These are phyloP conservation scores for Sarcomyxa edulis DNA, from an alignment of 768 basidiomycete species.

Conservation along the genomic window DNA sequence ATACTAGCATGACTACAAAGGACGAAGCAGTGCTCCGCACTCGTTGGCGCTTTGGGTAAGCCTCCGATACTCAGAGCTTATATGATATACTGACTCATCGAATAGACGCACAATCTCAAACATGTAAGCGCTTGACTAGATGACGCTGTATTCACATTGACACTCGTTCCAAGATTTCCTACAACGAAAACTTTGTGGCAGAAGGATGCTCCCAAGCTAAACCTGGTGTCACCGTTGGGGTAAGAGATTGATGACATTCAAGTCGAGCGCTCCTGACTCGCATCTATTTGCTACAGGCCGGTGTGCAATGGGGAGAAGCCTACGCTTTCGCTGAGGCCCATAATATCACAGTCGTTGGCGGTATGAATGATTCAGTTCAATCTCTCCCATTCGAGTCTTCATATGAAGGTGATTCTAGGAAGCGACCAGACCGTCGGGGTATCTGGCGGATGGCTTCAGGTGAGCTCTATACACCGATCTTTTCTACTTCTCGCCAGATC, in stretches of 20 bases:
- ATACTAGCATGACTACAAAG: constrained; percentile 42
- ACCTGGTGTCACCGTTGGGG: constrained; percentile 31
- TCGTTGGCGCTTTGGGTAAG: constrained; percentile 42
- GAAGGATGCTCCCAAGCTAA: constrained; percentile 25
- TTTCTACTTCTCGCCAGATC: background rate
- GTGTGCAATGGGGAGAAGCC: constrained; percentile 38
- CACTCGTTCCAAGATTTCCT: constrained; percentile 22
- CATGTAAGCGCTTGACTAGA: constrained; percentile 16
- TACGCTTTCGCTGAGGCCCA: constrained; percentile 38
- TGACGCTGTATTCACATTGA: background rate
- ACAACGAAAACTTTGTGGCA: constrained; percentile 26
- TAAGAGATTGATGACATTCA: constrained; percentile 15
- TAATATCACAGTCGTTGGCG: constrained; percentile 41
- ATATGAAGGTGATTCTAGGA: constrained; percentile 17
- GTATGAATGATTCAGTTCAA: too few relatives aligned
- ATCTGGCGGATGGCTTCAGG: constrained; percentile 36
- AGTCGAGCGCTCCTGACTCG: background rate
- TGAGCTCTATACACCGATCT: background rate
- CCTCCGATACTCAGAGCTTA: background rate
- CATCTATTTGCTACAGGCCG: constrained; percentile 25
- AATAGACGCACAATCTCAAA: constrained; percentile 36
- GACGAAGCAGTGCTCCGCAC: constrained; percentile 38
- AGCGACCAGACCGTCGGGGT: constrained; percentile 37
- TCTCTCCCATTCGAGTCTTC: background rate
- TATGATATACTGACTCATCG: background rate